Conservation (phyloP, 1,139 yeast species). For the Kodamaea ohmeri region DNA sequence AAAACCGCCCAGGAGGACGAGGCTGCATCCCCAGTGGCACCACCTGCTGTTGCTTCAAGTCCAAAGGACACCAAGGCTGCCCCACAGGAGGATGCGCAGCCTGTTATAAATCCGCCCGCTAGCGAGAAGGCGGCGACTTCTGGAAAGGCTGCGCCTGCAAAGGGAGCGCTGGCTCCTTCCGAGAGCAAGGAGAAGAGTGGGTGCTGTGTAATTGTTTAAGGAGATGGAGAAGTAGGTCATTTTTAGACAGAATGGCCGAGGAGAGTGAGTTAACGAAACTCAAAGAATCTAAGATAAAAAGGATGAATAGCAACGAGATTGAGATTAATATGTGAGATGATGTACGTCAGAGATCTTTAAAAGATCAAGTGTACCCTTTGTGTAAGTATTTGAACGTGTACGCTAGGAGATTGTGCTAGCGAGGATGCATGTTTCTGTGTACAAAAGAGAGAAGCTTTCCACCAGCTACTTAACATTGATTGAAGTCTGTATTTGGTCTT, state of each 20-base stretch:
- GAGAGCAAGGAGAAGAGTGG: constrained; percentile 41
- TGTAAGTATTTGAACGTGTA: too few relatives aligned
- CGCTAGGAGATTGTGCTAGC: too few relatives aligned
- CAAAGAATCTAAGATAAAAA: too few relatives aligned
- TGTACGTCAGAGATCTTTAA: too few relatives aligned
- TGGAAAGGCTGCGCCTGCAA: constrained; percentile 7
- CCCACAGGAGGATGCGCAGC: constrained; percentile 4
- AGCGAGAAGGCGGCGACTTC: constrained; percentile 6
- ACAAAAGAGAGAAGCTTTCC: too few relatives aligned
- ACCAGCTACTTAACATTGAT: too few relatives aligned
- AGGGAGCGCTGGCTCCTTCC: constrained; percentile 13
- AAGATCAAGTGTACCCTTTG: too few relatives aligned
- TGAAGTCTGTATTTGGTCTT: too few relatives aligned
- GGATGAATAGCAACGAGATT: too few relatives aligned
- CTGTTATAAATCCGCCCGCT: constrained; percentile 4
- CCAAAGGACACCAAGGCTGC: constrained; percentile 1
- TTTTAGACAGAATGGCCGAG: not conserved
- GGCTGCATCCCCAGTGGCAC: constrained; percentile 8
- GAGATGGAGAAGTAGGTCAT: not conserved
- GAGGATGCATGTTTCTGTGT: too few relatives aligned
- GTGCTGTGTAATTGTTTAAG: constrained; percentile 45
- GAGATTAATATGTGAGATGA: too few relatives aligned
- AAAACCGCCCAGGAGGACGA: constrained; percentile 7
- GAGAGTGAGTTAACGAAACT: too few relatives aligned
- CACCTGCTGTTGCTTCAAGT: constrained; percentile 10